phyloP scores from a whole-genome alignment of 345 rosid species.

The Eucalyptus caleyi region DNA sequence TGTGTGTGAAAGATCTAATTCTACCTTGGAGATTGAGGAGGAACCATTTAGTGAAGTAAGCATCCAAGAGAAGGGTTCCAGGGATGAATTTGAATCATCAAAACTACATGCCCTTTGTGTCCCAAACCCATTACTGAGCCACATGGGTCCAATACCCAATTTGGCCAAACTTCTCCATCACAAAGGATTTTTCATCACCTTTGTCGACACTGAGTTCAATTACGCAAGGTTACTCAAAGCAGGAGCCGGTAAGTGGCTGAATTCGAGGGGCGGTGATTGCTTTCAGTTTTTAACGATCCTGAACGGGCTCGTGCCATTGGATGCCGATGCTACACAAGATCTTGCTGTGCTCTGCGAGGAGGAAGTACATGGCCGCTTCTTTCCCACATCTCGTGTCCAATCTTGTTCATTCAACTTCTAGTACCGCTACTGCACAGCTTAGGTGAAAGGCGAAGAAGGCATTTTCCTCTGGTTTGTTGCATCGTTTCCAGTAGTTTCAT shows the following conservation, averaged over 20 bases:
- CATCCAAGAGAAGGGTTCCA: background rate
- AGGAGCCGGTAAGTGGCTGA: background rate
- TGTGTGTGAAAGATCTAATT: background rate
- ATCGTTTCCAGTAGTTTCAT: background rate
- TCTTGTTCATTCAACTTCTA: background rate
- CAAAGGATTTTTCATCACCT: constrained; percentile 6
- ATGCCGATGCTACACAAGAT: background rate
- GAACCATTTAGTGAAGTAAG: too few species aligned
- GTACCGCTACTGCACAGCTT: too few species aligned
- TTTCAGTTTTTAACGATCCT: constrained; percentile 1
- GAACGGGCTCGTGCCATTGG: background rate
- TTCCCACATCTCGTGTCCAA: background rate
- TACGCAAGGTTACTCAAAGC: background rate
- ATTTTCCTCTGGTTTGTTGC: background rate
- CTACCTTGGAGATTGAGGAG: background rate
- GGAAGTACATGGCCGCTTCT: background rate
- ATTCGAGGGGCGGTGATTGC: background rate
- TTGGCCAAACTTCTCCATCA: constrained; percentile 10
- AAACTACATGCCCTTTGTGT: background rate
- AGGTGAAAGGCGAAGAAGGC: too few species aligned
- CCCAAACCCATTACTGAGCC: constrained; percentile 1
- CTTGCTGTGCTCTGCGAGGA: background rate
- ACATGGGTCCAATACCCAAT: constrained; percentile 1
- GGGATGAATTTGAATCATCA: background rate
- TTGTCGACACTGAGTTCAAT: constrained; percentile 10